Evolutionary conservation across 495 filamentous ascomycete genomes (phyloP).

Genomic region (Talaromyces liani): DNA sequence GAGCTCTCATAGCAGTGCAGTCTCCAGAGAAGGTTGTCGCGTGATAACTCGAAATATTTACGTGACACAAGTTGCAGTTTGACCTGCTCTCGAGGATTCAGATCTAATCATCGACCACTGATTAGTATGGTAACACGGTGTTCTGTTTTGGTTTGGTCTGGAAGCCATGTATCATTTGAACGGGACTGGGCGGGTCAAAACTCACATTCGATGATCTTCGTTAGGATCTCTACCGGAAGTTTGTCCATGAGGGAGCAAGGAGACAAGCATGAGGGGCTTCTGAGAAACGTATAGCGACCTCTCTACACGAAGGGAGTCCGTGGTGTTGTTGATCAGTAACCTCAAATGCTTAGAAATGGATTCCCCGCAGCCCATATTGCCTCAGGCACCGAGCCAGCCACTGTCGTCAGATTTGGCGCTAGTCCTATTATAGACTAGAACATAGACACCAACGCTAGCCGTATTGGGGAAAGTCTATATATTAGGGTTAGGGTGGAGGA

Average conservation of each 20-base stretch:
- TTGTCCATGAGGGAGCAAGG: constrained; percentile 41
- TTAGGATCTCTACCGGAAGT: constrained; percentile 70
- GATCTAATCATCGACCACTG: constrained; percentile 39
- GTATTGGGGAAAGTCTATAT: not conserved
- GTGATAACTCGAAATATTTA: constrained; percentile 57
- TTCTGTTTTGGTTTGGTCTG: not conserved
- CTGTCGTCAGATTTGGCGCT: not conserved
- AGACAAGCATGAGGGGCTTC: constrained; percentile 27
- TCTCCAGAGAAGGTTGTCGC: constrained; percentile 73
- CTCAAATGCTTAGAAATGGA: not conserved
- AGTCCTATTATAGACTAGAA: not conserved
- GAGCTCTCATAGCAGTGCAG: constrained; percentile 67
- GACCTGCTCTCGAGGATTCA: constrained; percentile 61
- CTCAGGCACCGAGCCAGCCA: not conserved
- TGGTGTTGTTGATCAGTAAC: not conserved
- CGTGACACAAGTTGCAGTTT: constrained; percentile 64
- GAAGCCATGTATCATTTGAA: not conserved
- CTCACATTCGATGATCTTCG: constrained; percentile 70
- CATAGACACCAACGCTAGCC: not conserved
- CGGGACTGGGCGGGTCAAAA: constrained; percentile 9
- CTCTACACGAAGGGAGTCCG: not conserved
- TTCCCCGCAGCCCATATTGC: not conserved
- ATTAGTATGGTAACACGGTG: not conserved
- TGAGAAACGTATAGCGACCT: not conserved
- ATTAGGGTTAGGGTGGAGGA: not conserved